Base-by-base conservation (phyloP, 2,329 filamentous ascomycete species). In the Beauveria rudraprayagi region DNA sequence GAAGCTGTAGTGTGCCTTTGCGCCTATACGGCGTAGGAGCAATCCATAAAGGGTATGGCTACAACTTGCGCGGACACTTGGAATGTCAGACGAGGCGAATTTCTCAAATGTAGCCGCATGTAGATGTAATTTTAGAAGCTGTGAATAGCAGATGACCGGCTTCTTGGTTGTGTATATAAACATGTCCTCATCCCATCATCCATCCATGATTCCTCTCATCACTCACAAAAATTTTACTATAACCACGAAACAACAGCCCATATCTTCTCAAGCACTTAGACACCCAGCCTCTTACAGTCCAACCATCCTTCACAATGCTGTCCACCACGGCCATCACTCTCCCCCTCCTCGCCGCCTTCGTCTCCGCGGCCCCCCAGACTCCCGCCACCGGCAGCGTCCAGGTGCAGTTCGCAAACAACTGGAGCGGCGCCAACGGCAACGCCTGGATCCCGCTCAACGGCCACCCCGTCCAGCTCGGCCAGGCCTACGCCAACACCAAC, bases 401-500 rank as follows among this genome's bases (percentile, higher is more conserved):
- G 54, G 54, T 56, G 9, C 54, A 56, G 43, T 56, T 56, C 11
- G 43, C 41, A n/a, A 56, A 56, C 54, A 47, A 56, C 54, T 56
- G 41, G 41, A 37, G 26, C 43, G 54, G 54, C 9, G 41, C 54
- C 10, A 56, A 56, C 41, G 54, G 54, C 5, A 56, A 56, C 19
- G 54, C 54, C 54, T 56, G 54, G 54, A 56, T 56, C 6, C 54
- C 54, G 5, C 54, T 56, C 43, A 5, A 56, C 17, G 54, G 54
- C 41, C 24, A 28, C 5, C 17, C 41, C 5, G 54, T 56, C 10
- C 8, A 22, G 17, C 54, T 56, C 28, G 54, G 54, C 10, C 41
- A 56, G 26, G 54, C 54, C 28, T 56, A 56, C n/a, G 54, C 41
- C 54, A 56, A 56, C 8, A 56, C 54, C 54, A 56, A 56, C 54